phyloP scores from a whole-genome alignment of 2,329 filamentous ascomycete species.

The Pseudohalonectria lignicola region DNA sequence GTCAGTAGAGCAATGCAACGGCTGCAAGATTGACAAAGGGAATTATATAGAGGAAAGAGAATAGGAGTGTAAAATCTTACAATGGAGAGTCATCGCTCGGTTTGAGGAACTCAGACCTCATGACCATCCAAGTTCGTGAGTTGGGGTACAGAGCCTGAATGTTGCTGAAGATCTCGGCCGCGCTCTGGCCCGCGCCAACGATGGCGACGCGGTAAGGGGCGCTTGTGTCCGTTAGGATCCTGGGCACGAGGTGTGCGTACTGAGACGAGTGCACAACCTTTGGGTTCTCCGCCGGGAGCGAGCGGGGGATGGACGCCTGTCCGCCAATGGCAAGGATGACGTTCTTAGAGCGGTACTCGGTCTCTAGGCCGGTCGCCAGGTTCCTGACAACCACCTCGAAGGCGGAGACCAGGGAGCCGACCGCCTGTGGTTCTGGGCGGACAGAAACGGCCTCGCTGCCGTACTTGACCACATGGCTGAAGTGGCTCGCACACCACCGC shows the following conservation, averaged over 20 bases:
- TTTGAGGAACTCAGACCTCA: constrained; percentile 71
- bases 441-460: constrained; percentile 67
- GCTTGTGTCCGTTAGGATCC: constrained; percentile 44
- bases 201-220: constrained; percentile 67
- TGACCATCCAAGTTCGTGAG: constrained; percentile 64
- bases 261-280: constrained; percentile 81
- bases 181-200: constrained; percentile 82
- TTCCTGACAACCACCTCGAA: constrained; percentile 62
- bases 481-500: constrained; percentile 78
- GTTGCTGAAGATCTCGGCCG: constrained; percentile 91
- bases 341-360: constrained; percentile 48
- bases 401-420: constrained; percentile 42
- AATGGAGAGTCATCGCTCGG: constrained; percentile 96
- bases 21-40: constrained; percentile 2
- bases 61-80: too few species aligned
- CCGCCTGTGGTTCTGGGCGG: constrained; percentile 41
- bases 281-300: constrained; percentile 58
- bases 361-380: constrained; percentile 40
- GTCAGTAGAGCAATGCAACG: background rate
- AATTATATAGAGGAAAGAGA: background rate
- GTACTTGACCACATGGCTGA: constrained; percentile 64
- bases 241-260: constrained; percentile 56
- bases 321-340: constrained; percentile 51
- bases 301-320: constrained; percentile 57
- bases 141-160: constrained; percentile 75